Evolutionary conservation across 148 eudicot species (phyloP), one percentile per base, ranked within the genome.

Genomic region (Spergularia marina): DNA sequence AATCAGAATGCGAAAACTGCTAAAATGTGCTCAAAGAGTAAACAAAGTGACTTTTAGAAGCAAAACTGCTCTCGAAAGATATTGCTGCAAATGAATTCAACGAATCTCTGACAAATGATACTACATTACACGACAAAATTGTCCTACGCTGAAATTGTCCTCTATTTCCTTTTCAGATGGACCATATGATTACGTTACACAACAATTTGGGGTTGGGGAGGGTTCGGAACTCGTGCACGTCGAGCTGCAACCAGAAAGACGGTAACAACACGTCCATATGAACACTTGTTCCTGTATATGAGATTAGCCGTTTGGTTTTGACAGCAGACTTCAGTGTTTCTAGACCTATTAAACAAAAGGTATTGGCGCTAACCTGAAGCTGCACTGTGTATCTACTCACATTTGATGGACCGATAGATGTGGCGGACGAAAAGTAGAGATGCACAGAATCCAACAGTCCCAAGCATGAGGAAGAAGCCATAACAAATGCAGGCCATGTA

Each of bases 401-500:
- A 81, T 36, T 81, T 81, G 75, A 81, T 81, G 53, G 84, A 81
- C 53, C 74, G 74, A 6, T 81, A 81, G 18, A 81, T 81, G 68
- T 77, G 81, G 78, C 80, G 84, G 70, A 77, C 66, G 8, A 81
- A 81, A 25, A 81, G 67, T 18, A 81, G 84, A 12, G 84, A 51
- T 23, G 84, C 80, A 61, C 74, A 78, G 77, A 81, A 81, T 17
- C 81, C 84, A 21, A 77, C 84, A 65, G 83, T 67, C 18, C 83
- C 83, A 3, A 81, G 83, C 83, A 81, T 81, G 68, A 81, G 83
- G 83, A 81, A 81, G 76, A 81, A 81, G 77, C 83, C 83, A 10
- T 81, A 81, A 68, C 83, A 81, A 25, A 81, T 81, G 80, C 83
- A 81, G 13, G 83, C 83, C 83, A 81, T 81, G 79, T 81, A 81